A percentile compares a stretch with the other conserved stretches of the same genome.
phyloP scores from a whole-genome alignment of 1,284 basidiomycete species.

The Ceratobasidium sp. region DNA sequence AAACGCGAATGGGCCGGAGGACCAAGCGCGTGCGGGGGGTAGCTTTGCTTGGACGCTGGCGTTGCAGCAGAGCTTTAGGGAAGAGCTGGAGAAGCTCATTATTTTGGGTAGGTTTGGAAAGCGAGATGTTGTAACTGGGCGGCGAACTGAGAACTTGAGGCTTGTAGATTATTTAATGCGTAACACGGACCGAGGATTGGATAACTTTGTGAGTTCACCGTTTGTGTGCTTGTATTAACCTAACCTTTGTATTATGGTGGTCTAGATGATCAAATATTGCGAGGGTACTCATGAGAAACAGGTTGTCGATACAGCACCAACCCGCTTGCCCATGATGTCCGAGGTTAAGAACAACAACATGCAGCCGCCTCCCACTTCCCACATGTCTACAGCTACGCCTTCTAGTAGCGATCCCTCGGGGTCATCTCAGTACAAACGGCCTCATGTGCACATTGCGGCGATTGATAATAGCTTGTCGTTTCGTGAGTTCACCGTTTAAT shows the following conservation, averaged over 20 bases:
- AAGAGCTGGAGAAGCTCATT: slow-evolving; percentile 91
- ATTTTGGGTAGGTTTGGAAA: slow-evolving; percentile 71
- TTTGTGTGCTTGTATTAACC: background rate
- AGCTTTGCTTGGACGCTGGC: slow-evolving; percentile 82
- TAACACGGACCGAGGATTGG: slow-evolving; percentile 79
- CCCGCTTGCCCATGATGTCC: slow-evolving; percentile 59
- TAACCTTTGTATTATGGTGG: background rate
- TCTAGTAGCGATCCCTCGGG: slow-evolving; percentile 43
- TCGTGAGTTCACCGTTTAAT: slow-evolving; percentile 58
- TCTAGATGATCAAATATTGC: slow-evolving; percentile 86
- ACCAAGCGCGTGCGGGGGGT: slow-evolving; percentile 57
- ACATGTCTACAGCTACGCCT: slow-evolving; percentile 31
- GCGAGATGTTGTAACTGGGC: background rate
- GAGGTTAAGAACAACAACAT: slow-evolving; percentile 49
- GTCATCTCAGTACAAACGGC: slow-evolving; percentile 57
- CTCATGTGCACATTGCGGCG: slow-evolving; percentile 83
- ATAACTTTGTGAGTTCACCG: slow-evolving; percentile 67
- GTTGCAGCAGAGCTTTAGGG: slow-evolving; percentile 83
- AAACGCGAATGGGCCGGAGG: slow-evolving; percentile 70
- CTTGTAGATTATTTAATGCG: slow-evolving; percentile 85
- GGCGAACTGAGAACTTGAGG: background rate
- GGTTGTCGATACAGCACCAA: slow-evolving; percentile 80
- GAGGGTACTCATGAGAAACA: slow-evolving; percentile 79
- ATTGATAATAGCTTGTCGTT: slow-evolving; percentile 95
- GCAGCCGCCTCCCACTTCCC: slow-evolving; percentile 48